Base-by-base conservation (phyloP, 345 rosid species). In the Eucalyptus cladocalyx region DNA sequence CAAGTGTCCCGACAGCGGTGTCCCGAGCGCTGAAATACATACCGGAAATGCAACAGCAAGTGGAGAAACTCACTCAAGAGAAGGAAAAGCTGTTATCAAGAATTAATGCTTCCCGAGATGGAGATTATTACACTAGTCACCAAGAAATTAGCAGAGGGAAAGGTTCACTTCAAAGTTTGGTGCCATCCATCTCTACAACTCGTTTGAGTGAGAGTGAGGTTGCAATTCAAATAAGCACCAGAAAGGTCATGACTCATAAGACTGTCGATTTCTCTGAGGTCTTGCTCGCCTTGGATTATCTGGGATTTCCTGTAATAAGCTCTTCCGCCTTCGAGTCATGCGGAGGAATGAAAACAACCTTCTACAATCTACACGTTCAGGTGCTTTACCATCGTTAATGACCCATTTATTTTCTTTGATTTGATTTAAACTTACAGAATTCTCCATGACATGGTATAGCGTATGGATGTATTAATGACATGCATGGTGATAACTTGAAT, bases 351-450 rank as follows among this genome's bases (percentile, higher is more conserved):
- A 92, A 90, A 76, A 86, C 54, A 87, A 89, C 93, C 88, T 93
- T 96, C 91, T 92, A 93, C 89, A 95, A 89, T 88, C 89, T 96
- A 23, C 97, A 95, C 88, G 89, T 96, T 85, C 92, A 95, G 98
- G 99, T 95, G 88, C 43, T 37, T 45, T 43, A 30, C 85, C 47
- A 21, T 76, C 23, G 16, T 76, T 21, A 21, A 34, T 5, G 81
- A 34, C 24, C 43, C 43, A 9, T 60, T 15, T 21, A 86, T 48
- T 24, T 30, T 86, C 42, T 86, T 86, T 9, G 23, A 37, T 86
- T 50, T 24, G 18, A 85, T 4, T 30, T 49, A 43, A 45, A 85
- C 87, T 49, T 26, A 85, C 19, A 4, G 28, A 23, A n/a, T 34
- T 76, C 13, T 91, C 60, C 43, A 58, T n/a, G 86, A 87, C n/a